Conservation (phyloP, 129 eudicot genomes). For the Saussurea involucrata region DNA sequence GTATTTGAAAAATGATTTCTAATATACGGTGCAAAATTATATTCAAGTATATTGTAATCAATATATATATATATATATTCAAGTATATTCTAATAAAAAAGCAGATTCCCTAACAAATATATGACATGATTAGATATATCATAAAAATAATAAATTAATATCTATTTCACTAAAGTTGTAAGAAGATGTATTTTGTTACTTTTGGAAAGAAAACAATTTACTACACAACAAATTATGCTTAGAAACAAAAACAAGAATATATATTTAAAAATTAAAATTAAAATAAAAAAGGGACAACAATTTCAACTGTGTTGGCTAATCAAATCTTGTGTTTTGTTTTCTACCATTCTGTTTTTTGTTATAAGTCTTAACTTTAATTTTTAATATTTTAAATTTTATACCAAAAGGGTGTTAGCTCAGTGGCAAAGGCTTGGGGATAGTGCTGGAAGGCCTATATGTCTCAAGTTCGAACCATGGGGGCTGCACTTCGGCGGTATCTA, state of each 20-base stretch:
- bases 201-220: neutral
- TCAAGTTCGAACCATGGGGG: too few species aligned
- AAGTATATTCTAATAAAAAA: too few species aligned
- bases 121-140: neutral
- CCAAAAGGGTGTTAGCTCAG: too few species aligned
- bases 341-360: neutral
- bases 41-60: too few species aligned
- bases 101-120: too few species aligned
- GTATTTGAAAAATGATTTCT: too few species aligned
- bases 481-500: too few species aligned
- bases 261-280: neutral
- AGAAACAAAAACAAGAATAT: neutral
- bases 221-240: neutral
- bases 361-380: neutral
- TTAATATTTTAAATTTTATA: neutral
- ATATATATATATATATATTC: too few species aligned
- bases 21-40: too few species aligned
- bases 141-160: neutral
- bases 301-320: conserved; percentile 8
- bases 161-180: neutral
- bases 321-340: neutral
- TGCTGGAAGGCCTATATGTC: too few species aligned
- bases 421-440: too few species aligned
- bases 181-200: neutral
- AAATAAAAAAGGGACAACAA: neutral